Evolutionary conservation across 208 protist genomes (phyloP).

Genomic region (Wallacemonas sp.): DNA sequence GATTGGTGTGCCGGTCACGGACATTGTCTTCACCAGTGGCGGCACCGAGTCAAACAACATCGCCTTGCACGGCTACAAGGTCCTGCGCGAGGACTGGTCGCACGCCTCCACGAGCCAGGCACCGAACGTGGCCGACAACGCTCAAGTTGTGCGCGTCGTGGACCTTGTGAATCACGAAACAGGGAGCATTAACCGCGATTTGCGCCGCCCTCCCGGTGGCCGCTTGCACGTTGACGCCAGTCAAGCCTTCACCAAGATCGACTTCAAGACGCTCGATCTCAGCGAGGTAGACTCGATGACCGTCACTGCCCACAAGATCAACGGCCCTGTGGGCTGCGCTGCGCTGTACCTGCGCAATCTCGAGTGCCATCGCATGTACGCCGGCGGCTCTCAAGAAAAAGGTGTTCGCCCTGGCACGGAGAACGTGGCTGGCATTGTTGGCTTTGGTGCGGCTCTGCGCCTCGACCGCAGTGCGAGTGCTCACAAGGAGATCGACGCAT

Average conservation of each 20-base stretch:
- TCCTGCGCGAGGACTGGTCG: slow-evolving; percentile 68
- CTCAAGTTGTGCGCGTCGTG: slow-evolving; percentile 44
- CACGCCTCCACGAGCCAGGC: slow-evolving; percentile 51
- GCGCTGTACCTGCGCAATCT: slow-evolving; percentile 69
- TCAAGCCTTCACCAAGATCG: slow-evolving; percentile 67
- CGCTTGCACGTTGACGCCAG: slow-evolving; percentile 76
- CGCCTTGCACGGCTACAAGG: slow-evolving; percentile 73
- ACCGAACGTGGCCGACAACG: slow-evolving; percentile 24
- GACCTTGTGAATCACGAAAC: slow-evolving; percentile 85
- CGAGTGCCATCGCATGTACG: slow-evolving; percentile 47
- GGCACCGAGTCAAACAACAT: slow-evolving; percentile 86
- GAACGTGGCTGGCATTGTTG: slow-evolving; percentile 77
- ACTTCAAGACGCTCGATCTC: slow-evolving; percentile 57
- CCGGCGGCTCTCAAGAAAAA: slow-evolving; percentile 70
- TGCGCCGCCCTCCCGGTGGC: slow-evolving; percentile 46
- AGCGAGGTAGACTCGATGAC: slow-evolving; percentile 76
- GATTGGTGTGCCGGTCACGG: slow-evolving; percentile 56
- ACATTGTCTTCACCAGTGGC: slow-evolving; percentile 81
- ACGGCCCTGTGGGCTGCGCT: slow-evolving; percentile 74
- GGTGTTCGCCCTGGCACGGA: slow-evolving; percentile 79
- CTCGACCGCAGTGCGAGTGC: slow-evolving; percentile 65
- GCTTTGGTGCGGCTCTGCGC: slow-evolving; percentile 63
- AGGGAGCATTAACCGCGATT: slow-evolving; percentile 48
- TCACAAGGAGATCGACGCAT: slow-evolving; percentile 59
- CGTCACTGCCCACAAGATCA: slow-evolving; percentile 83